Percentiles rank a stretch among this genome's conserved stretches.
Conservation (phyloP, 805 yeast species). For the Yamadazyma ubonensis region DNA sequence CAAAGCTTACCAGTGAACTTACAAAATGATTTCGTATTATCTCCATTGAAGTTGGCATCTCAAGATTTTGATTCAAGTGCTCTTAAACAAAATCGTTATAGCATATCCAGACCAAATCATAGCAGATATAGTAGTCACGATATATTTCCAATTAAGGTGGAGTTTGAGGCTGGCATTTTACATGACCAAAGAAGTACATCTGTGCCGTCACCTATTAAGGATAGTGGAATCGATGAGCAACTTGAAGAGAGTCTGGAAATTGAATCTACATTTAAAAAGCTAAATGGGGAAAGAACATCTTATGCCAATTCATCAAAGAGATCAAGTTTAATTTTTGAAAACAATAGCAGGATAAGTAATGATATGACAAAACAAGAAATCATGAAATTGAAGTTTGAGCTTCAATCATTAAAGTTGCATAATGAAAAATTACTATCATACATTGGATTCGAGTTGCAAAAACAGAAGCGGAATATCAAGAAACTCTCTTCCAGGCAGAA, state of each 20-base stretch:
- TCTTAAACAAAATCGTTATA: constrained; percentile 23
- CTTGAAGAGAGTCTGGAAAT: constrained; percentile 9
- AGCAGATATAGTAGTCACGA: constrained; percentile 44
- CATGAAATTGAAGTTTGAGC: constrained; percentile 51
- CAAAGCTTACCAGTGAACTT: constrained; percentile 37
- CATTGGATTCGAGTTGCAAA: constrained; percentile 56
- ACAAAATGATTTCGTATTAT: constrained; percentile 36
- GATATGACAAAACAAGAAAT: constrained; percentile 31
- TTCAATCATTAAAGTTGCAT: constrained; percentile 52
- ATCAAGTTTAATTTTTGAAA: constrained; percentile 11
- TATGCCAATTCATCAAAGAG: constrained; percentile 8
- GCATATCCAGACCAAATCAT: constrained; percentile 33
- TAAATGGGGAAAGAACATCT: constrained; percentile 9
- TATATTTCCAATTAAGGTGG: constrained; percentile 42
- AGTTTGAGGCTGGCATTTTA: constrained; percentile 30
- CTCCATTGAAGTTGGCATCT: constrained; percentile 40
- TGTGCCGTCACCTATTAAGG: constrained; percentile 12
- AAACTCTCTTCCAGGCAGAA: constrained; percentile 39
- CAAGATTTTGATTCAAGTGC: constrained; percentile 11
- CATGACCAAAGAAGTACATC: constrained; percentile 24
- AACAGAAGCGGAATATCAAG: constrained; percentile 43
- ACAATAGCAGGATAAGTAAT: constrained; percentile 6
- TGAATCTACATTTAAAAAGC: constrained; percentile 12
- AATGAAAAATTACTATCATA: constrained; percentile 57
- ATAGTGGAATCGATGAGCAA: constrained; percentile 4